A percentile compares a stretch with the other conserved stretches of the same genome.
Conservation (phyloP, 2,329 filamentous ascomycete species). For the Parafenestella ontariensis region DNA sequence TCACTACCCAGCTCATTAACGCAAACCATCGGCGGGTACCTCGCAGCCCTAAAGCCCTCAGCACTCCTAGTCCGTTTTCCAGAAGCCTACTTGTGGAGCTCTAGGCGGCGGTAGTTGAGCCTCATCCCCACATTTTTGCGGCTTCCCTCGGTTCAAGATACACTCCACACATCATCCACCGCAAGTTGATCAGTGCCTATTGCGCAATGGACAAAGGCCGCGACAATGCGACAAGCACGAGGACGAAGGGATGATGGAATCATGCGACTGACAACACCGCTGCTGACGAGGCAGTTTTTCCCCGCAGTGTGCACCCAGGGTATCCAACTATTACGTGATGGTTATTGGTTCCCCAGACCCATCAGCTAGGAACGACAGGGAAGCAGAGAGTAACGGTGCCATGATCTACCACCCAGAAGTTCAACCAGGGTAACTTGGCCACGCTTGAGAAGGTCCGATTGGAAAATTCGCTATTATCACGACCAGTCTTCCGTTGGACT, state of each 20-base stretch:
- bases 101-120: conserved; percentile 16
- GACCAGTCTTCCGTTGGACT: not conserved
- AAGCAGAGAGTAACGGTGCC: not conserved
- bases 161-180: conserved; percentile 11
- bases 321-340: conserved; percentile 24
- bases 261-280: conserved; percentile 9
- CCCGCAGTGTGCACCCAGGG: conserved; percentile 18
- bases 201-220: conserved; percentile 12
- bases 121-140: conserved; percentile 19
- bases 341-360: conserved; percentile 33
- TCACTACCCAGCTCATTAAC: conserved; percentile 4
- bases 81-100: conserved; percentile 12
- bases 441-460: conserved; percentile 2
- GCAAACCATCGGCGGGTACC: conserved; percentile 18
- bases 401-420: conserved; percentile 1
- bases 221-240: conserved; percentile 12
- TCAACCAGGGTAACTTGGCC: conserved; percentile 3
- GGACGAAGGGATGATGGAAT: not conserved
- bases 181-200: conserved; percentile 15
- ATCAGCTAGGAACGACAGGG: not conserved
- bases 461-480: conserved; percentile 21
- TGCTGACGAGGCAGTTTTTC: conserved; percentile 9
- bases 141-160: conserved; percentile 25
- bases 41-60: conserved; percentile 1
- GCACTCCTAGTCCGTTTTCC: conserved; percentile 12